phyloP scores from a whole-genome alignment of 2,329 filamentous ascomycete genomes.

The Zasmidium citrigriseum region DNA sequence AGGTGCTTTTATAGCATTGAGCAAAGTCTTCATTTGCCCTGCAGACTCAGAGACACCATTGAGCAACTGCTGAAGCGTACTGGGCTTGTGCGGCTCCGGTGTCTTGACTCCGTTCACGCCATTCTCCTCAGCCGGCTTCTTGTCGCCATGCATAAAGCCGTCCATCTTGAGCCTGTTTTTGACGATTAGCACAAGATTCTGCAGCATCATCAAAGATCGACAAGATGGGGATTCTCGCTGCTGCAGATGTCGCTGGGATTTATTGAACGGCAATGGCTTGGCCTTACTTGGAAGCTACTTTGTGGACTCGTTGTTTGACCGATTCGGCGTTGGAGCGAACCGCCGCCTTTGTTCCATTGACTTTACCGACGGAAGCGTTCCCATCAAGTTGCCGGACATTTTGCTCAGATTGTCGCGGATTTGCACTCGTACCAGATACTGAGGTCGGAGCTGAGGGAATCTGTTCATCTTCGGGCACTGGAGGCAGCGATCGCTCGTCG shows the following conservation, averaged over 20 bases:
- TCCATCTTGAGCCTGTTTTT: neutral
- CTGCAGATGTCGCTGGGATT: neutral
- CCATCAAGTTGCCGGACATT: neutral
- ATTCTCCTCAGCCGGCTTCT: neutral
- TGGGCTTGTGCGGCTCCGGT: conserved; percentile 22
- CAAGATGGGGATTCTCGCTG: too few species aligned
- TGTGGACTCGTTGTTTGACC: neutral
- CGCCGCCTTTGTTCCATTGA: neutral
- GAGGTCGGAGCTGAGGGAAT: neutral
- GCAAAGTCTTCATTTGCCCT: conserved; percentile 28
- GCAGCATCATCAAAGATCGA: neutral
- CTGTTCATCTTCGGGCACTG: neutral
- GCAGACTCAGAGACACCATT: conserved; percentile 28
- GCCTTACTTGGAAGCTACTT: neutral
- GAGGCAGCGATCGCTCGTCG: neutral
- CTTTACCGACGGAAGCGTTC: neutral
- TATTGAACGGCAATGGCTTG: neutral
- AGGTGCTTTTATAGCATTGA: conserved; percentile 35
- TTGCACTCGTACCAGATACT: neutral
- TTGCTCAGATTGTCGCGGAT: neutral
- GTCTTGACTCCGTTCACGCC: conserved; percentile 2
- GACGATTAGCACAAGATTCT: neutral
- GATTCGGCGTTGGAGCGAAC: neutral
- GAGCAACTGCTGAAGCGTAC: conserved; percentile 28
- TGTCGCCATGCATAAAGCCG: conserved; percentile 5